Conservation (phyloP, 345 rosid species). For the Angophora floribunda region DNA sequence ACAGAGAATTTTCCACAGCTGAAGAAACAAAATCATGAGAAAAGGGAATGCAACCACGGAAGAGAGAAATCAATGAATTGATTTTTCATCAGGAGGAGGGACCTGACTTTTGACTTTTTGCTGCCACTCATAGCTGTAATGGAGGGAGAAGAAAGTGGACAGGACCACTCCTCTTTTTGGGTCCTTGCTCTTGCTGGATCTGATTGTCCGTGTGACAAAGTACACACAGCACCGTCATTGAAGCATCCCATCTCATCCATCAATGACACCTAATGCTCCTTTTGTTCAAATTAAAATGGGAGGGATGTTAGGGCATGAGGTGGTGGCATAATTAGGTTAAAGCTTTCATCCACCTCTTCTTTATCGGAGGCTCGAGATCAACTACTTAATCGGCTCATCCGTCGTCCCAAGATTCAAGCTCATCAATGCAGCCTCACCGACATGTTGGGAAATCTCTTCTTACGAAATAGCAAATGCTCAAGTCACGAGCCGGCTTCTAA, state of each 20-base stretch:
- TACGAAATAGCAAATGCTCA: accelerated
- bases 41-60: neutral
- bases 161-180: neutral
- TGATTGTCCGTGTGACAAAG: neutral
- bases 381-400: neutral
- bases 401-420: neutral
- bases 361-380: neutral
- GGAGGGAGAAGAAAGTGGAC: neutral
- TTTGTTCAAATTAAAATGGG: neutral
- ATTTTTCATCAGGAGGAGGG: neutral
- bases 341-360: neutral
- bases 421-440: neutral
- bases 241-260: neutral
- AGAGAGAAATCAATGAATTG: neutral
- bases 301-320: neutral
- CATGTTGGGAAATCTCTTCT: accelerated
- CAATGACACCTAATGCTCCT: neutral
- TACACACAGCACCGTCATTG: neutral
- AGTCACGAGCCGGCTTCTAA: neutral
- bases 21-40: neutral
- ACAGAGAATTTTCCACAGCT: accelerated
- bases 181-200: neutral
- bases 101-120: neutral
- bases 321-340: neutral
- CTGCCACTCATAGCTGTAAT: neutral